phyloP scores from a whole-genome alignment of 306 rosid genomes.

The Trichosanthes truncata region DNA sequence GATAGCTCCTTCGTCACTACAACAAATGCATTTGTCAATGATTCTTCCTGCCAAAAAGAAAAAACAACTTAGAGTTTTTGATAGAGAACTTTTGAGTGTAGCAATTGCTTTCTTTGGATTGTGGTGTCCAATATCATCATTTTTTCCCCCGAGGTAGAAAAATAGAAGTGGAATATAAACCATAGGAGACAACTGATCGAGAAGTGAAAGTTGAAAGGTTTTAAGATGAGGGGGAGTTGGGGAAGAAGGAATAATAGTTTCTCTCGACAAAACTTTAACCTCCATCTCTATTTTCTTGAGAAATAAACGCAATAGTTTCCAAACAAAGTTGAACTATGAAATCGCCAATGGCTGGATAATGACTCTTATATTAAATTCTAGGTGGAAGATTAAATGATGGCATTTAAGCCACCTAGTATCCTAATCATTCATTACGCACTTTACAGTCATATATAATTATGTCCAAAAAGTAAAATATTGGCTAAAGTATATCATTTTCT shows the following conservation, averaged over 20 bases:
- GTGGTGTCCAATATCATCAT: neutral
- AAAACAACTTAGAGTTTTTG: constrained; percentile 24
- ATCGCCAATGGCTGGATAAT: too few species aligned
- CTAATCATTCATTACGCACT: too few species aligned
- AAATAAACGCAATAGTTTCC: neutral
- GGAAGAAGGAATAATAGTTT: constrained; percentile 30
- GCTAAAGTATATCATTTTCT: too few species aligned
- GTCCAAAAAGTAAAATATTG: too few species aligned
- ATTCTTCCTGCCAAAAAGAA: constrained; percentile 40
- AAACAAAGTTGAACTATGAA: too few species aligned
- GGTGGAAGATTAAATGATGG: too few species aligned
- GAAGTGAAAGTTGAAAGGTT: constrained; percentile 35
- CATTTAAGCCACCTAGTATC: too few species aligned
- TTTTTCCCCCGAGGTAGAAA: constrained; percentile 14
- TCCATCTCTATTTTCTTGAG: neutral
- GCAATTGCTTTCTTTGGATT: constrained; percentile 5
- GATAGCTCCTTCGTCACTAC: constrained; percentile 43
- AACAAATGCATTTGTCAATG: constrained; percentile 17
- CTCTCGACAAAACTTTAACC: constrained; percentile 20
- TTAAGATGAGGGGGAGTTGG: constrained; percentile 31
- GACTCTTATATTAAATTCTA: too few species aligned
- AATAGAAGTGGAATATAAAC: constrained; percentile 23
- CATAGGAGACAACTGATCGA: constrained; percentile 37
- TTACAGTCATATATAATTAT: too few species aligned
- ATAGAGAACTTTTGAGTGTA: constrained; percentile 34